Evolutionary conservation across 768 basidiomycete genomes (phyloP).

Genomic region (Guyanaporus albipodus): DNA sequence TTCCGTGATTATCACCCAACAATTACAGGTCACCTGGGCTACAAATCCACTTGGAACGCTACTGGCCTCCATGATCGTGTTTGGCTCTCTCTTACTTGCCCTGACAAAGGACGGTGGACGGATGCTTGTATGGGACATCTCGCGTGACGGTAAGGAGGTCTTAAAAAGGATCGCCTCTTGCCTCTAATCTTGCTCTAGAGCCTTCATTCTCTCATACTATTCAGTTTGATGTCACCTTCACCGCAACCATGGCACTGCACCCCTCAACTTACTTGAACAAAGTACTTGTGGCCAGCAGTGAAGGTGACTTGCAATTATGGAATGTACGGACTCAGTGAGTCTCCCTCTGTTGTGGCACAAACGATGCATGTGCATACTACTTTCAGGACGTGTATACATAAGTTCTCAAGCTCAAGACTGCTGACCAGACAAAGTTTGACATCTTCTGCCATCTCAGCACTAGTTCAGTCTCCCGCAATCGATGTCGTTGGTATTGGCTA

Average conservation of each 20-base stretch:
- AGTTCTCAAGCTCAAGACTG: constrained; percentile 58
- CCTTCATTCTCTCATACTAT: constrained; percentile 48
- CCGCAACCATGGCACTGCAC: constrained; percentile 82
- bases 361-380: neutral
- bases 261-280: constrained; percentile 98
- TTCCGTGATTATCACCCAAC: constrained; percentile 2
- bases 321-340: constrained; percentile 81
- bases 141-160: constrained; percentile 47
- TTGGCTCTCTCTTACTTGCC: constrained; percentile 77
- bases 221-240: constrained; percentile 78
- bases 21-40: constrained; percentile 45
- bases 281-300: constrained; percentile 74
- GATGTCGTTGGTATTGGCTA: constrained; percentile 96
- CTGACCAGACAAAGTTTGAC: constrained; percentile 35
- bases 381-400: constrained; percentile 76
- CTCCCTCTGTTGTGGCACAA: neutral
- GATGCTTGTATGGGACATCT: constrained; percentile 76
- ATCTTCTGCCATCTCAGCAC: constrained; percentile 58
- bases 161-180: neutral
- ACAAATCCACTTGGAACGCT: constrained; percentile 60
- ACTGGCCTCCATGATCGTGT: constrained; percentile 66
- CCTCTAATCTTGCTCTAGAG: constrained; percentile 16
- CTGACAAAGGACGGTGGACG: constrained; percentile 74
- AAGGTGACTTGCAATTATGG: constrained; percentile 90
- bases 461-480: constrained; percentile 91